Base-by-base conservation (phyloP, 169 alveolate genomes). In the Plasmodium knowlesi region DNA sequence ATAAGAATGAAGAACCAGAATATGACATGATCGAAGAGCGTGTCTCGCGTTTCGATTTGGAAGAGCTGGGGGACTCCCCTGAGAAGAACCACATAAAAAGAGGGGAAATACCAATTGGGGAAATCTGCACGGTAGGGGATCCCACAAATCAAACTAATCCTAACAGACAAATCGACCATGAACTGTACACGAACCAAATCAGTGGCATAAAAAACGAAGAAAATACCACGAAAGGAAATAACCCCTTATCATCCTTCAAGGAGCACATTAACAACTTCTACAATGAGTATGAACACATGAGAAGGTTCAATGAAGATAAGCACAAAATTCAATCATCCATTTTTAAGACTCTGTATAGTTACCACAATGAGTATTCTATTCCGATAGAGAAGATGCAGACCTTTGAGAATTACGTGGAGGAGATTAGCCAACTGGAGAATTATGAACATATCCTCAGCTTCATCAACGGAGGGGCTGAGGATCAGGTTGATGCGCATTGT, bases 331-430 rank as follows among this genome's bases (percentile, higher is more conserved):
- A 88, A n/a, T 76, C 89, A 34, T n/a, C 50, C 41, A 1, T 12
- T 57, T 32, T 28, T 78, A 76, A 72, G 28, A 79, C 70, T 4
- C 70, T 61, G 46, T 30, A 78, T 53, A 71, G 71, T 57, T 78
- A 34, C 81, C 25, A 79, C 37, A 88, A 88, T 50, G 94, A 88
- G 46, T 54, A 54, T 88, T 39, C 19, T 67, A 78, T 88, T 78
- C 94, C 46, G 28, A 79, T 88, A 14, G 94, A 88, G 14, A 57
- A 57, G 61, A 78, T 88, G 94, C 70, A 76, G 14, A 88, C 89
- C 3, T 78, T 88, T 79, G 83, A 88, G 71, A 61, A 88, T 72
- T 61, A 78, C 82, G 94, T 86, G 28, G 83, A 88, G 81, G 84
- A 88, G 32, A 8, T 37, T 28, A 32, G 22, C n/a, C 61, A 22